A percentile compares a stretch with the other conserved stretches of the same genome.
Evolutionary conservation across 2,329 filamentous ascomycete genomes (phyloP).

Genomic region (Colletotrichum noveboracense): DNA sequence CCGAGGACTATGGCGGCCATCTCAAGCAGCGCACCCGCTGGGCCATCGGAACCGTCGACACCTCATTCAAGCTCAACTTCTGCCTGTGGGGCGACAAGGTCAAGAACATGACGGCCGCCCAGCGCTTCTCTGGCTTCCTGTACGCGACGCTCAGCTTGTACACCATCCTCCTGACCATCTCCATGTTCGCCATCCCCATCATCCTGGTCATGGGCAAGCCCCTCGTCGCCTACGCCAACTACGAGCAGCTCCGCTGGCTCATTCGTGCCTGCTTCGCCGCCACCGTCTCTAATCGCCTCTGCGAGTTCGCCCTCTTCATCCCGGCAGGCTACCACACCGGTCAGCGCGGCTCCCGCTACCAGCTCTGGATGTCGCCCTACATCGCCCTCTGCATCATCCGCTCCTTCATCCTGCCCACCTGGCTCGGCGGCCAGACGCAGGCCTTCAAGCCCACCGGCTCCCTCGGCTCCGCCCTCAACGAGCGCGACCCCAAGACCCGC

Average conservation of each 20-base stretch:
- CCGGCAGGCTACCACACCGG: slow-evolving; percentile 65
- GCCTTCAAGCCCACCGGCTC: slow-evolving; percentile 68
- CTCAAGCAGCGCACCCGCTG: slow-evolving; percentile 63
- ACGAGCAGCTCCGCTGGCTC: slow-evolving; percentile 62
- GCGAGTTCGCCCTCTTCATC: slow-evolving; percentile 63
- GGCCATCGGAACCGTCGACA: slow-evolving; percentile 63
- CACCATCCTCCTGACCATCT: slow-evolving; percentile 58
- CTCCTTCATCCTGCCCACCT: slow-evolving; percentile 61
- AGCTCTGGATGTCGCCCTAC: slow-evolving; percentile 69
- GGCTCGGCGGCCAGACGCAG: slow-evolving; percentile 63
- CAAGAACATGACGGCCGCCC: slow-evolving; percentile 57
- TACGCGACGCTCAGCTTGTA: slow-evolving; percentile 61
- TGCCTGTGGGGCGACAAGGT: slow-evolving; percentile 60
- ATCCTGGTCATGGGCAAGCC: slow-evolving; percentile 62
- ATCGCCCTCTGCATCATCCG: slow-evolving; percentile 63
- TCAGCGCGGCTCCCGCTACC: slow-evolving; percentile 59
- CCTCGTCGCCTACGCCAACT: slow-evolving; percentile 59
- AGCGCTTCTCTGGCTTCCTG: slow-evolving; percentile 64
- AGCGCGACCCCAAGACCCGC: slow-evolving; percentile 57
- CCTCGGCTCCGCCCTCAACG: slow-evolving; percentile 59
- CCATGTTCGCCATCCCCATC: slow-evolving; percentile 63
- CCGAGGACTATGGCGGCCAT: slow-evolving; percentile 60
- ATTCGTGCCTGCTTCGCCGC: slow-evolving; percentile 60
- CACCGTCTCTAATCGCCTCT: slow-evolving; percentile 56
- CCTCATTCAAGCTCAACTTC: slow-evolving; percentile 64